These are phyloP conservation scores for Backusella parvicylindrica DNA, from an alignment of 192 early-diverging fungal species.

Conservation along the genomic window DNA sequence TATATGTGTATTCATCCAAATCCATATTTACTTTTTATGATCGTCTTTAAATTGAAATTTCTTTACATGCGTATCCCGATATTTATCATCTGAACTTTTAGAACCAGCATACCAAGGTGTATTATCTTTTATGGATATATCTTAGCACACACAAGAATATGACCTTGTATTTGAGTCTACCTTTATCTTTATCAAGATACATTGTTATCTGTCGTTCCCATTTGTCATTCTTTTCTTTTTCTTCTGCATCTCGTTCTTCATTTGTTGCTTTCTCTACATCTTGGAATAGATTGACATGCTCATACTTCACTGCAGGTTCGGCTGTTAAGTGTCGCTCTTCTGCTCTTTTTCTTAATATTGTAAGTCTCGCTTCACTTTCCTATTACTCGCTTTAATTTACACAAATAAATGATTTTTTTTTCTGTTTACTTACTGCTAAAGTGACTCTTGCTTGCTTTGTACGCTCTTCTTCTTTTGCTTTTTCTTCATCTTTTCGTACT, in stretches of 20 bases:
- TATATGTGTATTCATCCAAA: too few relatives aligned
- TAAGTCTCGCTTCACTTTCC: conserved; percentile 63
- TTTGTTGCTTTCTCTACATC: conserved; percentile 25
- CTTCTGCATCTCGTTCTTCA: conserved; percentile 55
- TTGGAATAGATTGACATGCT: neutral
- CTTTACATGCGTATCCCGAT: conserved; percentile 8
- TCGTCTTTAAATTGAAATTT: conserved; percentile 9
- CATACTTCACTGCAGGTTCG: neutral
- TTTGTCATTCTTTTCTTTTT: conserved; percentile 47
- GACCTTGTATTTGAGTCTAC: neutral
- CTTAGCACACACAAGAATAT: neutral
- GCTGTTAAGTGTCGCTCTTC: neutral
- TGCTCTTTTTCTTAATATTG: conserved; percentile 46
- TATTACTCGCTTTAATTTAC: conserved; percentile 1
- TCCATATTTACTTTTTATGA: conserved; percentile 19
- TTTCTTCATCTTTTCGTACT: conserved; percentile 66
- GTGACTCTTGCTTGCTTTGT: conserved; percentile 42
- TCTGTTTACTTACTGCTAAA: conserved; percentile 53
- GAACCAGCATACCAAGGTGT: conserved; percentile 31
- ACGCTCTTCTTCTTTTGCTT: conserved; percentile 56
- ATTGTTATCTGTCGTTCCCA: conserved; percentile 57
- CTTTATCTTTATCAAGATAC: conserved; percentile 58
- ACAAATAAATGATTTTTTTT: neutral
- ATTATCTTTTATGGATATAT: neutral
- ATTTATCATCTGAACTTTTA: conserved; percentile 8